Conservation (phyloP, 345 rosid species). For the Laguncularia racemosa region DNA sequence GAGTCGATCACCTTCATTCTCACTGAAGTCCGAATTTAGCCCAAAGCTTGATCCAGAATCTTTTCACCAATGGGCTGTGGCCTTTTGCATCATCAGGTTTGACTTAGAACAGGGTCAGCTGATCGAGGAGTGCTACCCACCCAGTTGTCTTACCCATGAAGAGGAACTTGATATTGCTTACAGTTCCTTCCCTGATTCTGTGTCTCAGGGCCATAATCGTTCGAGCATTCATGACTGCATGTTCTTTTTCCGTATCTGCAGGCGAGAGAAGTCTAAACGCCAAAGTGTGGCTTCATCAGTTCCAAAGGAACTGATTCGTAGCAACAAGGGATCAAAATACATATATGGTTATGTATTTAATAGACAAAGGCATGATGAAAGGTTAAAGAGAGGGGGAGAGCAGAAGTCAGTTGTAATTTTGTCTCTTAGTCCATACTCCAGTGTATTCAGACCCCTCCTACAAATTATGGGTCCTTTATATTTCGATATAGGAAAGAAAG, state of each 20-base stretch:
- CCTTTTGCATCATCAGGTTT: slow-evolving; percentile 83
- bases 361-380: slow-evolving; percentile 93
- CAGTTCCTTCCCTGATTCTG: slow-evolving; percentile 93
- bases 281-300: slow-evolving; percentile 19
- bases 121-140: slow-evolving; percentile 85
- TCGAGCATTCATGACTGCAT: slow-evolving; percentile 93
- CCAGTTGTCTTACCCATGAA: slow-evolving; percentile 47
- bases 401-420: slow-evolving; percentile 91
- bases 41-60: slow-evolving; percentile 59
- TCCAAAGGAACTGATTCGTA: slow-evolving; percentile 8
- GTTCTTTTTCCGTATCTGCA: slow-evolving; percentile 83
- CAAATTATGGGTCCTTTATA: slow-evolving; percentile 96
- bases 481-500: slow-evolving; percentile 76
- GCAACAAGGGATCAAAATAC: slow-evolving; percentile 21
- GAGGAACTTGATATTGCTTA: slow-evolving; percentile 94
- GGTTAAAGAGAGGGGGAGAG: slow-evolving; percentile 93
- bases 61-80: slow-evolving; percentile 69
- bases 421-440: slow-evolving; percentile 70
- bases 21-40: slow-evolving; percentile 58
- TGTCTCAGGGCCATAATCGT: slow-evolving; percentile 83
- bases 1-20: slow-evolving; percentile 89
- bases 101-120: slow-evolving; percentile 98
- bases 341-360: slow-evolving; percentile 92
- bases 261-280: slow-evolving; percentile 35
- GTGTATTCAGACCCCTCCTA: slow-evolving; percentile 82